Evolutionary conservation across 345 rosid species (phyloP).

Genomic region (Acer negundo): DNA sequence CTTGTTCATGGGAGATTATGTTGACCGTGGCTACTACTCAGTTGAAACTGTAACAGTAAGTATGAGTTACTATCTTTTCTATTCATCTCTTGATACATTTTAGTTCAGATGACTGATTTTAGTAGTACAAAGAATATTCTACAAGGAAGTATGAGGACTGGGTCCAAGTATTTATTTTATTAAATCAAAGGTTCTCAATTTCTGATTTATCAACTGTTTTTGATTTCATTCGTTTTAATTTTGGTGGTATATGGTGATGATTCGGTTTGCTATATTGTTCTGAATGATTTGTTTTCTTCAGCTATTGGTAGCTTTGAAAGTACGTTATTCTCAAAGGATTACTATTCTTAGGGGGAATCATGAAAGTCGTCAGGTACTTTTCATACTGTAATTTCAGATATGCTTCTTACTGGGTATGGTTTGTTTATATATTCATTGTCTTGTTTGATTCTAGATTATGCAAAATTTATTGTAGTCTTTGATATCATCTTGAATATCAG

Average conservation of each 20-base stretch:
- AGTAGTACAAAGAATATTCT: not conserved
- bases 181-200: not conserved
- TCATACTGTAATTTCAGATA: not conserved
- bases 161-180: not conserved
- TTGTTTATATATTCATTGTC: not conserved
- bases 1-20: constrained; percentile 97
- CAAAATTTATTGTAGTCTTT: not conserved
- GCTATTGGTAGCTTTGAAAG: constrained; percentile 89
- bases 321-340: constrained; percentile 81
- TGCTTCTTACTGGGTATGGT: not conserved
- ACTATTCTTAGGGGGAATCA: constrained; percentile 98
- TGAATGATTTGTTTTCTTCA: constrained; percentile 30
- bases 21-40: constrained; percentile 95
- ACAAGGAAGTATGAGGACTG: not conserved
- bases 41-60: constrained; percentile 95
- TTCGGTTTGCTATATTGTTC: not conserved
- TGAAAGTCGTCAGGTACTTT: constrained; percentile 92
- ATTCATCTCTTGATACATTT: constrained; percentile 1
- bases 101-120: not conserved
- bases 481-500: not conserved
- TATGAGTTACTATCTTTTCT: constrained; percentile 6
- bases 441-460: constrained; percentile 10
- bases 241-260: not conserved
- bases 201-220: not conserved
- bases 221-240: not conserved